Evolutionary conservation across 768 basidiomycete species (phyloP).

Genomic region (Leccinum subgranulosum): DNA sequence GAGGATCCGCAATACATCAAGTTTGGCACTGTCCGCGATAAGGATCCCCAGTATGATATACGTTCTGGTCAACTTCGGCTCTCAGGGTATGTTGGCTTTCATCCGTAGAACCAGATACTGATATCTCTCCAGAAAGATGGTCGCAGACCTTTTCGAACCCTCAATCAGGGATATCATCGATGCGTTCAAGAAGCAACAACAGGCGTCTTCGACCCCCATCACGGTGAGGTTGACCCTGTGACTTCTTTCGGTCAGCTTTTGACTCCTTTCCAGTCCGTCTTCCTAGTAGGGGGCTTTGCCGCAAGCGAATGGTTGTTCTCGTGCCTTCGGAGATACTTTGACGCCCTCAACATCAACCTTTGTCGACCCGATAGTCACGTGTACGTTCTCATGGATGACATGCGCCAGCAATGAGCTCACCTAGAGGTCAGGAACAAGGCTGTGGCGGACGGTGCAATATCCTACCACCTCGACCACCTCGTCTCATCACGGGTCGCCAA

Average conservation of each 20-base stretch:
- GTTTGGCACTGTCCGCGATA: slow-evolving; percentile 40
- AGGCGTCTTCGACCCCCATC: slow-evolving; percentile 30
- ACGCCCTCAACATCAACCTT: slow-evolving; percentile 37
- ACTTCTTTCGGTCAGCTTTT: not conserved
- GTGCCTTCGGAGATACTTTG: slow-evolving; percentile 39
- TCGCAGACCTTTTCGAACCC: slow-evolving; percentile 43
- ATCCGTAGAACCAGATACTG: not conserved
- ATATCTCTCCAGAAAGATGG: slow-evolving; percentile 29
- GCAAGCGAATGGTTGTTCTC: slow-evolving; percentile 48
- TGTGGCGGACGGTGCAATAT: slow-evolving; percentile 50
- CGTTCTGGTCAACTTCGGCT: slow-evolving; percentile 39
- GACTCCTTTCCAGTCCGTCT: slow-evolving; percentile 30
- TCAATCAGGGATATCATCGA: slow-evolving; percentile 37
- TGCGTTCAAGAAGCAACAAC: slow-evolving; percentile 33
- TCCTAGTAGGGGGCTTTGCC: slow-evolving; percentile 55
- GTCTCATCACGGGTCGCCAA: slow-evolving; percentile 48
- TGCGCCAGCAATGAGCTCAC: slow-evolving; percentile 9
- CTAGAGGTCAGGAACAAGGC: slow-evolving; percentile 40
- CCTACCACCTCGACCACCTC: slow-evolving; percentile 43
- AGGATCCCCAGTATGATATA: slow-evolving; percentile 38
- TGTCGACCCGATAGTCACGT: slow-evolving; percentile 52
- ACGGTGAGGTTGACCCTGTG: slow-evolving; percentile 22
- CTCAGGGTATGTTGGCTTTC: slow-evolving; percentile 28
- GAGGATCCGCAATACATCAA: slow-evolving; percentile 39
- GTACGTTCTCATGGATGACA: slow-evolving; percentile 33